phyloP scores from a whole-genome alignment of 257 asterid species.

The Euphrasia confusa region DNA sequence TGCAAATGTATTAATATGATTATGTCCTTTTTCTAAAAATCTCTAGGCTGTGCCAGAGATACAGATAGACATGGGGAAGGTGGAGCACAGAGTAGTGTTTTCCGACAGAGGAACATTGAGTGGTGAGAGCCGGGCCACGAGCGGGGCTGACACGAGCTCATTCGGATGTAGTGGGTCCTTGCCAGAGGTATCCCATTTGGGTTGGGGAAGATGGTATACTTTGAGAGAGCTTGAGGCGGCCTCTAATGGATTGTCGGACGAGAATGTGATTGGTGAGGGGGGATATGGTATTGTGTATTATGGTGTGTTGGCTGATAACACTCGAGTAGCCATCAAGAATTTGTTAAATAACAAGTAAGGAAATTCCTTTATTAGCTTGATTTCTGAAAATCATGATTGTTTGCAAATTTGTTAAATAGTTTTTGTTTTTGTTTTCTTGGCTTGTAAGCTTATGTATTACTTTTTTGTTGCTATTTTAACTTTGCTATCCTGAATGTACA shows the following conservation, averaged over 20 bases:
- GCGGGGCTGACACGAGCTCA: conserved; percentile 78
- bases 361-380: conserved; percentile 14
- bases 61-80: conserved; percentile 96
- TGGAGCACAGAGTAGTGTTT: conserved; percentile 91
- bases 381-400: conserved; percentile 1
- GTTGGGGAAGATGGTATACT: conserved; percentile 99
- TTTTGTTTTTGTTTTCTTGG: background rate
- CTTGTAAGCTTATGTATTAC: background rate
- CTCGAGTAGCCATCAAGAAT: conserved; percentile 81
- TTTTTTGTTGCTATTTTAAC: background rate
- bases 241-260: conserved; percentile 82
- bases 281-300: conserved; percentile 93
- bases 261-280: conserved; percentile 98
- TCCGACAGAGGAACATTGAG: conserved; percentile 91
- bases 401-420: background rate
- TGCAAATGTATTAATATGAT: background rate
- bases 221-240: conserved; percentile 95
- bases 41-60: conserved; percentile 76
- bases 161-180: conserved; percentile 83
- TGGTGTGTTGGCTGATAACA: conserved; percentile 72
- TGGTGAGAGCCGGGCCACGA: conserved; percentile 88
- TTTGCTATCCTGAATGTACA: background rate
- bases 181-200: conserved; percentile 97
- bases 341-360: conserved; percentile 78
- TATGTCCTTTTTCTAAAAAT: background rate